These are phyloP conservation scores for Porphyrellus cyaneotinctus DNA, from an alignment of 768 basidiomycete species.

Conservation along the genomic window DNA sequence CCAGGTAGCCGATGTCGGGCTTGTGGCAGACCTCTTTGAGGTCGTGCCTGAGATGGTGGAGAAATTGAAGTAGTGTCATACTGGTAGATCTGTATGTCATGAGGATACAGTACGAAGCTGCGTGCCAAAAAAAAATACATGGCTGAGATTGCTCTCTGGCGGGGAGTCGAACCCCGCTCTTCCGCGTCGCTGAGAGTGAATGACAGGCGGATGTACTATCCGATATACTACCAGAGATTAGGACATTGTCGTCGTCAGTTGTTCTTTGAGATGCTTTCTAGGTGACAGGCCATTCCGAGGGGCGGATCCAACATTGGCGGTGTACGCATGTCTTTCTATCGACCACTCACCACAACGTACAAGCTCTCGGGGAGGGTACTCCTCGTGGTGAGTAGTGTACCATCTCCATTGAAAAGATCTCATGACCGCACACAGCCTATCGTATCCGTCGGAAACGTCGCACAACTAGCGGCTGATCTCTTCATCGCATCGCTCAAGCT, in stretches of 20 bases:
- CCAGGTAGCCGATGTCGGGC: constrained; percentile 94
- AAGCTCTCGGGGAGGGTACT: constrained; percentile 29
- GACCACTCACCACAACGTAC: constrained; percentile 20
- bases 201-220: constrained; percentile 51
- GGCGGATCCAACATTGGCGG: too few species aligned
- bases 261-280: too few species aligned
- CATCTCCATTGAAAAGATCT: neutral
- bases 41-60: constrained; percentile 87
- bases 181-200: constrained; percentile 31
- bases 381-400: constrained; percentile 25
- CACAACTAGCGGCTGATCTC: constrained; percentile 75
- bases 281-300: too few species aligned
- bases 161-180: constrained; percentile 46
- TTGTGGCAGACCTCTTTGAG: constrained; percentile 91
- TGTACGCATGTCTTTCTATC: constrained; percentile 31
- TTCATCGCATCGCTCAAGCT: constrained; percentile 65
- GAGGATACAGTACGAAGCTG: neutral
- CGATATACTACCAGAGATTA: constrained; percentile 41
- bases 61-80: constrained; percentile 61
- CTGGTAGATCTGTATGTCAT: constrained; percentile 16
- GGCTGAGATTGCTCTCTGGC: constrained; percentile 40
- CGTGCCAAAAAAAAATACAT: neutral
- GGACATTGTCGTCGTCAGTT: too few species aligned
- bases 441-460: constrained; percentile 77
- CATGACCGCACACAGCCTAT: constrained; percentile 45